These are phyloP conservation scores for Heritiera fomes DNA, from an alignment of 345 rosid species.

Conservation along the genomic window DNA sequence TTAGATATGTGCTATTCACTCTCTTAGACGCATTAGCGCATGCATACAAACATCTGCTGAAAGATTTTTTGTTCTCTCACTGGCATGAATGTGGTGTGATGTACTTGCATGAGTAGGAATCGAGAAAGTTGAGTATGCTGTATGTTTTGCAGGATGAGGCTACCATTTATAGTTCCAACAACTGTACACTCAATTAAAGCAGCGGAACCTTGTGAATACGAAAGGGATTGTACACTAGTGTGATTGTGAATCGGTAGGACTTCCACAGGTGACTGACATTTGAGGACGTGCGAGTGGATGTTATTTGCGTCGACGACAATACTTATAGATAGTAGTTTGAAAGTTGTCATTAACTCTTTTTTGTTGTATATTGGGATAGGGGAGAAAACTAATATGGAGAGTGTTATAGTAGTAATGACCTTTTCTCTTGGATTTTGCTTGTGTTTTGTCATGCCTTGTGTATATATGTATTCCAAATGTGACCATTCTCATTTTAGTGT, in stretches of 20 bases:
- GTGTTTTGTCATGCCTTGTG: slow-evolving; percentile 19
- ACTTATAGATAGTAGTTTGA: slow-evolving; percentile 26
- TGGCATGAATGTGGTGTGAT: neutral
- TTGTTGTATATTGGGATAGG: slow-evolving; percentile 23
- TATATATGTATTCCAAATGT: slow-evolving; percentile 25
- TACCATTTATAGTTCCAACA: slow-evolving; percentile 12
- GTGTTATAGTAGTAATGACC: slow-evolving; percentile 19
- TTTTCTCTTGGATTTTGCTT: slow-evolving; percentile 29
- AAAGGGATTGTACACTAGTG: slow-evolving; percentile 40
- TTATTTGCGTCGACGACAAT: slow-evolving; percentile 19
- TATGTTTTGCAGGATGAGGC: slow-evolving; percentile 21
- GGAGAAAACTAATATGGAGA: slow-evolving; percentile 19
- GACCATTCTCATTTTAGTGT: slow-evolving; percentile 17
- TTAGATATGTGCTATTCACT: neutral
- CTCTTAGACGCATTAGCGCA: neutral
- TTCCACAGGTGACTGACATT: slow-evolving; percentile 32
- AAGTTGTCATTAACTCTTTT: slow-evolving; percentile 19
- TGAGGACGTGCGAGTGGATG: slow-evolving; percentile 19
- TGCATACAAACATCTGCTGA: neutral
- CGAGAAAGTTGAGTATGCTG: neutral
- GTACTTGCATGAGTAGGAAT: too few relatives aligned
- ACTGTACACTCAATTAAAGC: slow-evolving; percentile 25
- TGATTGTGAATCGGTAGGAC: slow-evolving; percentile 32
- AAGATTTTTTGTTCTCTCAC: neutral
- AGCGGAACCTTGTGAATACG: slow-evolving; percentile 46